Evolutionary conservation across 1,284 basidiomycete species (phyloP).

Genomic region (Bjerkandera adusta): DNA sequence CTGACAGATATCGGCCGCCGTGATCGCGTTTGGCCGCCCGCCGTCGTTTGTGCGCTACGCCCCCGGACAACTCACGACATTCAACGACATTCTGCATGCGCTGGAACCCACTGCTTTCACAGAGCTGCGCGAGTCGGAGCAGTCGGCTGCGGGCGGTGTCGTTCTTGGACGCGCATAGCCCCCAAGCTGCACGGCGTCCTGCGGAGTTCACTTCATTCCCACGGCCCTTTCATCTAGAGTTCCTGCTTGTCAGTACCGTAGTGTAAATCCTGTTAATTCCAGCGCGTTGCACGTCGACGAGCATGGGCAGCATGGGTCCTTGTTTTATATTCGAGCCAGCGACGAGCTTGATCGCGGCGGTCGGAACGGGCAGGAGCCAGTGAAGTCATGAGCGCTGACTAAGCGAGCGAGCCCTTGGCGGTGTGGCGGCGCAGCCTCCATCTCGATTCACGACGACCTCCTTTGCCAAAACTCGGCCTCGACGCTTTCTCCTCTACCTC

Average conservation of each 20-base stretch:
- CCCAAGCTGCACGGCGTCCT: no score
- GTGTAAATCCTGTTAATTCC: no score
- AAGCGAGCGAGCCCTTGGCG: conserved; percentile 7
- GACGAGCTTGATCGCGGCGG: no score
- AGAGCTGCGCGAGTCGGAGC: conserved; percentile 9
- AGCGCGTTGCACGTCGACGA: no score
- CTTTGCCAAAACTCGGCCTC: not conserved
- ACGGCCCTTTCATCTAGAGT: no score
- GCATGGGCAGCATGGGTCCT: no score
- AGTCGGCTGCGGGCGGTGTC: conserved; percentile 1
- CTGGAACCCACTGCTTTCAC: conserved; percentile 15
- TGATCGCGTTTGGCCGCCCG: conserved; percentile 49
- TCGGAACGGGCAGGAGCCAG: no score
- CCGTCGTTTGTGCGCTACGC: conserved; percentile 53
- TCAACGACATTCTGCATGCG: conserved; percentile 24
- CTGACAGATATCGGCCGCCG: conserved; percentile 54
- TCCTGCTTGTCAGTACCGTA: no score
- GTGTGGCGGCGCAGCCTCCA: conserved; percentile 8
- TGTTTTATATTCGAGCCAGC: no score
- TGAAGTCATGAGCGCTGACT: conserved; percentile 10
- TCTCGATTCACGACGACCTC: conserved; percentile 7
- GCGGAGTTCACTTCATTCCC: no score
- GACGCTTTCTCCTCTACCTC: conserved; percentile 6
- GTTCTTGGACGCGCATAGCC: conserved; percentile 9
- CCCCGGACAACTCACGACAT: conserved; percentile 34